phyloP scores from a whole-genome alignment of 2,329 filamentous ascomycete genomes.

The Colletotrichum neosansevieriae region DNA sequence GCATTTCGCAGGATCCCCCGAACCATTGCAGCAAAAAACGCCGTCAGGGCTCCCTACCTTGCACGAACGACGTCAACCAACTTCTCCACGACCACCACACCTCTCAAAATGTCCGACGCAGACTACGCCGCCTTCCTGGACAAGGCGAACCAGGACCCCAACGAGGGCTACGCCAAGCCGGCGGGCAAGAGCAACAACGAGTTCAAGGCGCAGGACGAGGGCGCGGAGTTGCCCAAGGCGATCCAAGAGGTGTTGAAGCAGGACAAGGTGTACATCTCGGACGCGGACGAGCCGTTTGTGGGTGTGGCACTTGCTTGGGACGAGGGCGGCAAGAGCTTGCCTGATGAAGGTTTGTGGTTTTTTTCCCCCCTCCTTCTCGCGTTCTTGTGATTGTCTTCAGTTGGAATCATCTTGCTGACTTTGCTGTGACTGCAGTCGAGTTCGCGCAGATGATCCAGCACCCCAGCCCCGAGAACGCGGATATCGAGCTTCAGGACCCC shows the following conservation, averaged over 20 bases:
- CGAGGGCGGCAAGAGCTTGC: slow-evolving; percentile 63
- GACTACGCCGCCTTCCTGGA: slow-evolving; percentile 88
- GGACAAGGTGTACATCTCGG: slow-evolving; percentile 79
- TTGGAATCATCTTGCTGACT: slow-evolving; percentile 5
- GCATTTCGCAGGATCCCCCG: not conserved
- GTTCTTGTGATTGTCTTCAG: not conserved
- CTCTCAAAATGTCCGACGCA: slow-evolving; percentile 76
- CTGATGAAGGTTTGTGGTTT: slow-evolving; percentile 68
- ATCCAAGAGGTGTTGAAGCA: slow-evolving; percentile 64
- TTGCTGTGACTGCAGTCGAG: slow-evolving; percentile 51
- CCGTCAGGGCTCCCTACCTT: not conserved
- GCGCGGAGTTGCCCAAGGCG: slow-evolving; percentile 69
- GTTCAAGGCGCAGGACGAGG: slow-evolving; percentile 66
- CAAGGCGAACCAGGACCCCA: slow-evolving; percentile 86
- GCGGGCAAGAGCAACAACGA: slow-evolving; percentile 45
- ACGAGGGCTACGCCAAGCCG: slow-evolving; percentile 62
- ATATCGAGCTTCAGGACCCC: slow-evolving; percentile 75
- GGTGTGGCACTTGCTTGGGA: slow-evolving; percentile 76
- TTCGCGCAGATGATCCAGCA: slow-evolving; percentile 77
- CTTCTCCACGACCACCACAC: slow-evolving; percentile 43
- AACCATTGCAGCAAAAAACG: not conserved
- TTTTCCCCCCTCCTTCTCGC: not conserved
- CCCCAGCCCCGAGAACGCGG: slow-evolving; percentile 62
- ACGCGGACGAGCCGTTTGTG: slow-evolving; percentile 88
- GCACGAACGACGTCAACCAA: slow-evolving; percentile 3